Evolutionary conservation across 2,329 filamentous ascomycete genomes (phyloP), one percentile per base, ranked within the genome.

Genomic region (Fusarium udum): DNA sequence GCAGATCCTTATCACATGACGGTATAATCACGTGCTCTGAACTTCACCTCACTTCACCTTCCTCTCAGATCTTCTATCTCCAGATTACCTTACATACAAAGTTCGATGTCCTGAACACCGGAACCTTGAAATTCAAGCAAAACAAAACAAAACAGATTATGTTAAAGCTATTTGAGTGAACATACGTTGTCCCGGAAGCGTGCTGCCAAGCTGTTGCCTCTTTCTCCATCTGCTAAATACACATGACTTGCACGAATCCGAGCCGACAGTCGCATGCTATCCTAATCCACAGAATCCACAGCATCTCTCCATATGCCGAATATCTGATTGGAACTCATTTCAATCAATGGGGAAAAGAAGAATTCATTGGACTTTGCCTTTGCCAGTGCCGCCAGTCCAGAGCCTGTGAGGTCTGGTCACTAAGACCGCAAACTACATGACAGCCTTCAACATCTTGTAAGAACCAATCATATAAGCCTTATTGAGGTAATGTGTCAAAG

Each of bases 41-140:
- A 36, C 49, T 36, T 31, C 22, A 69, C 67, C 48, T 69, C 65
- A 64, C 45, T 40, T 45, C 31, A 40, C 26, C 36, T 65, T 65
- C 31, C 34, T 45, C 48, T 40, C 18, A 20, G 31, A 20, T 31
- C 36, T 70, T 37, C 49, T 34, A 43, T 64, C 49, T 34, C 10
- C 20, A 55, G 26, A 39, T 52, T 11, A 9, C 24, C 15, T 39
- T 34, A 22, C 14, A 26, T 34, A 42, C n/a, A 43, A 36, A 22
- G 31, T 36, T 18, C 18, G 22, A 46, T 20, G 18, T 26, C 20
- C 9, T 26, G 8, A n/a, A 11, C 14, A 48, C 45, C 22, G 31
- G 26, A 3, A 2, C 4, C 4, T 18, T 24, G 36, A 45, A 24
- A 22, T 11, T 12, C 5, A 36, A 26, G 9, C 2, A 20, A 8